A percentile compares a stretch with the other conserved stretches of the same genome.
These are phyloP conservation scores for Torulaspora pretoriensis DNA, from an alignment of 1,139 yeast species.

Conservation along the genomic window DNA sequence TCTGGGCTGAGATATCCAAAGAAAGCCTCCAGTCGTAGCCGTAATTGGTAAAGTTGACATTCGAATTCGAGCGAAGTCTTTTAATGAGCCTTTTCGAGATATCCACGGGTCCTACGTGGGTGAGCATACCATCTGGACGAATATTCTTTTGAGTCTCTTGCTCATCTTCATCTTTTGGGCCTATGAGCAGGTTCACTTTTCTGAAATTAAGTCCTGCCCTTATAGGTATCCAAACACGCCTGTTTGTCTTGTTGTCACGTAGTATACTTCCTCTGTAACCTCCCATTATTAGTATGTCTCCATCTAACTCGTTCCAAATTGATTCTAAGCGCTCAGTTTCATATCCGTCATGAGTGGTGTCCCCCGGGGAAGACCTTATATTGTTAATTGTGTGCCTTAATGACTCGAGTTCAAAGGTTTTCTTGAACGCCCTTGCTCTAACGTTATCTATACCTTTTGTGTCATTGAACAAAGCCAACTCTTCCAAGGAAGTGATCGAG, in stretches of 20 bases:
- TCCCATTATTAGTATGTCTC: constrained; percentile 76
- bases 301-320: constrained; percentile 53
- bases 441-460: constrained; percentile 61
- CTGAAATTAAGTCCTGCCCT: constrained; percentile 77
- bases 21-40: constrained; percentile 93
- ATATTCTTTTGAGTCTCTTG: constrained; percentile 47
- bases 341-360: constrained; percentile 32
- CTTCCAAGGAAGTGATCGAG: constrained; percentile 59
- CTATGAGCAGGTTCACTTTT: constrained; percentile 64
- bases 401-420: constrained; percentile 51
- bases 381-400: constrained; percentile 31
- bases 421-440: constrained; percentile 62
- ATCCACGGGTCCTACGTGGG: constrained; percentile 86
- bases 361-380: constrained; percentile 24
- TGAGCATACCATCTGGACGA: constrained; percentile 71
- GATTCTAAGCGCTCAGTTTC: constrained; percentile 34
- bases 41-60: constrained; percentile 62
- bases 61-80: constrained; percentile 52
- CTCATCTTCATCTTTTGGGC: constrained; percentile 66
- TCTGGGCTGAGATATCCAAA: constrained; percentile 49
- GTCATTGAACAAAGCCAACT: constrained; percentile 53
- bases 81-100: constrained; percentile 60
- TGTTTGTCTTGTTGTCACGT: constrained; percentile 57
- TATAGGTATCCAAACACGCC: constrained; percentile 81
- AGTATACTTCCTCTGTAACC: constrained; percentile 87